Evolutionary conservation across 805 yeast genomes (phyloP).

Genomic region (Metschnikowia gruessii): DNA sequence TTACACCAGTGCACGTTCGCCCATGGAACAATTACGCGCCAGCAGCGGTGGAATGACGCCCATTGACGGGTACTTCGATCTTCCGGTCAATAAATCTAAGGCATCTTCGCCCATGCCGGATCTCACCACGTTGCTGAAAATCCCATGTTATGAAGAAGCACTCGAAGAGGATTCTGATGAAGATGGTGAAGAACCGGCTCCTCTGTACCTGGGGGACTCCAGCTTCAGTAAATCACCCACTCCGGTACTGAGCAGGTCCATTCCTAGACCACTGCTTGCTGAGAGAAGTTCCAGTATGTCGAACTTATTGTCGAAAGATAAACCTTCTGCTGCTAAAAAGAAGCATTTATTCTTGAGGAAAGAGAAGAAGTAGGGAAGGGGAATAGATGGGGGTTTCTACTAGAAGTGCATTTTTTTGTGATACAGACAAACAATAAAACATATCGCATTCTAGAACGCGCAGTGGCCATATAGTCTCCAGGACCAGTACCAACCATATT

Average conservation of each 20-base stretch:
- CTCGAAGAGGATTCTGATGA: slow-evolving; percentile 36
- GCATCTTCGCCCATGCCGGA: slow-evolving; percentile 22
- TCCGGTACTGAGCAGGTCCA: not conserved
- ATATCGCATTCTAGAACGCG: too few relatives aligned
- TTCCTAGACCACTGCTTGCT: slow-evolving; percentile 6
- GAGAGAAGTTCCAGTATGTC: slow-evolving; percentile 15
- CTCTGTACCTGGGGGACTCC: slow-evolving; percentile 16
- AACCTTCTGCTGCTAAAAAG: slow-evolving; percentile 9
- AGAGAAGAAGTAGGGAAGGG: slow-evolving; percentile 7
- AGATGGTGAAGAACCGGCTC: slow-evolving; percentile 20
- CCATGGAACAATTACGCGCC: slow-evolving; percentile 35
- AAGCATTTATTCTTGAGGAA: slow-evolving; percentile 10
- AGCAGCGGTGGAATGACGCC: slow-evolving; percentile 19
- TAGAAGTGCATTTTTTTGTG: too few relatives aligned
- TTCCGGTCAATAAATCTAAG: slow-evolving; percentile 20
- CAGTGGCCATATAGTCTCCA: too few relatives aligned
- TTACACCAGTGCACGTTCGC: slow-evolving; percentile 32
- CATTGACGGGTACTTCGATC: slow-evolving; percentile 33
- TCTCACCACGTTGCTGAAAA: slow-evolving; percentile 25
- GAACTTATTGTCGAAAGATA: slow-evolving; percentile 7
- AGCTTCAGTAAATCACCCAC: not conserved
- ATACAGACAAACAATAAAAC: too few relatives aligned
- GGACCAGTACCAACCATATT: too few relatives aligned
- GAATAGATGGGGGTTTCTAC: too few relatives aligned
- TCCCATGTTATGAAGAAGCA: slow-evolving; percentile 42